phyloP scores from a whole-genome alignment of 2,329 filamentous ascomycete genomes.

The Sphaerulina musiva region DNA sequence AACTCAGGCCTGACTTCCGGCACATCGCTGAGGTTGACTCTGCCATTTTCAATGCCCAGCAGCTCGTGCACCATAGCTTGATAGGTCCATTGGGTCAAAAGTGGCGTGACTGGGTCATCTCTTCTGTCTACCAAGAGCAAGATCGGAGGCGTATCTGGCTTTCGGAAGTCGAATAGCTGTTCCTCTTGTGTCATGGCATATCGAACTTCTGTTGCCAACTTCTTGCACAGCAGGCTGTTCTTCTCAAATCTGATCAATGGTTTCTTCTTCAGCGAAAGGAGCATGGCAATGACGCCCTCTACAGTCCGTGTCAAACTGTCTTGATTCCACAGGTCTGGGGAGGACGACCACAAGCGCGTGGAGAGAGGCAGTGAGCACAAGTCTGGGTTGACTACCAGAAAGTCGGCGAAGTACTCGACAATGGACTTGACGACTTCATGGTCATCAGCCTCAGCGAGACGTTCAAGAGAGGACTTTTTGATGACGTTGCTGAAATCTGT shows the following conservation, averaged over 20 bases:
- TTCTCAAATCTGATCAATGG: slow-evolving; percentile 89
- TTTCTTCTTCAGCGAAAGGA: slow-evolving; percentile 92
- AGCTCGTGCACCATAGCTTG: slow-evolving; percentile 99
- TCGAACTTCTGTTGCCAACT: slow-evolving; percentile 83
- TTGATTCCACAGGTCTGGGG: slow-evolving; percentile 80
- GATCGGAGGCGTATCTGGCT: slow-evolving; percentile 89
- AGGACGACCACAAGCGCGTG: slow-evolving; percentile 30
- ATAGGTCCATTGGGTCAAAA: slow-evolving; percentile 97
- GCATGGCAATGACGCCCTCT: slow-evolving; percentile 75
- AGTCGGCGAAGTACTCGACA: slow-evolving; percentile 95
- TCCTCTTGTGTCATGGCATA: slow-evolving; percentile 95
- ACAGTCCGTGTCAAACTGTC: slow-evolving; percentile 80
- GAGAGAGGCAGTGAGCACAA: slow-evolving; percentile 42
- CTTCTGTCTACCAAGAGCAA: slow-evolving; percentile 82
- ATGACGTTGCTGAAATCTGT: slow-evolving; percentile 89
- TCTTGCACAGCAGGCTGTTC: slow-evolving; percentile 83
- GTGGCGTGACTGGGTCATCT: slow-evolving; percentile 88
- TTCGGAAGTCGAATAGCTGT: slow-evolving; percentile 91
- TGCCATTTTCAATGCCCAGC: slow-evolving; percentile 88
- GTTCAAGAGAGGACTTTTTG: slow-evolving; percentile 90
- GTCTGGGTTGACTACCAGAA: slow-evolving; percentile 89
- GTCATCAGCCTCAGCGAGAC: slow-evolving; percentile 91
- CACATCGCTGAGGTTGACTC: slow-evolving; percentile 71
- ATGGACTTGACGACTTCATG: slow-evolving; percentile 92
- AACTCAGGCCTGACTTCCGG: slow-evolving; percentile 30